Evolutionary conservation across 371 early-diverging fungal species (phyloP), one percentile per base, ranked within the genome.

Genomic region (Lichtheimia corymbifera): DNA sequence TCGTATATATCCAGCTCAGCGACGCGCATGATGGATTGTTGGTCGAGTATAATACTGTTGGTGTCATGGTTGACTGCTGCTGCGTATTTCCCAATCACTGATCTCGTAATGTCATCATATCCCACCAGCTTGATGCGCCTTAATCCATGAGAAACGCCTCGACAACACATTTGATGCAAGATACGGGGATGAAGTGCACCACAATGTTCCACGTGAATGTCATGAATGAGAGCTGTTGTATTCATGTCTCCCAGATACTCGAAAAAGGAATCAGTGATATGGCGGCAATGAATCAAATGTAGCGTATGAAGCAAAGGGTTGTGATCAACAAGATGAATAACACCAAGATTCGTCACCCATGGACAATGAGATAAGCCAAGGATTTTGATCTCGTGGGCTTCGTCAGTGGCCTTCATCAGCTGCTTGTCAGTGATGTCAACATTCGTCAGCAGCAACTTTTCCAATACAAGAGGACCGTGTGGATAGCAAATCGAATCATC

Each of bases 11-110:
- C 50, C 58, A 3, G 62, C 44, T 67, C 53, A 4, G 63, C 62
- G 11, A 77, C 17, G 0, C 66, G 65, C 41, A 61, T 65, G 11
- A 77, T 74, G 0, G 50, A 59, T 4, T 14, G 6, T 6, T 59
- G 43, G 25, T 68, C 63, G 1, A 77, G 51, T 1, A 52, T 51
- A 13, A 66, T 35, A 13, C 5, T 25, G 12, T 53, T n/a, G 20
- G 42, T 50, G 61, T 2, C 54, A 49, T 0, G 45, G 51, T 1
- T 45, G n/a, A 12, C 54, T 12, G 4, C 25, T 12, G 35, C 56
- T 35, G 35, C 35, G 17, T 42, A 43, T 18, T n/a, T 27, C 12
- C 44, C n/a, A 18, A 57, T 28, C 20, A 57, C 41, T 6, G 52
- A 43, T 7, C 27, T n/a, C 5, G n/a, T 20, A 4, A 66, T 18